Conservation (phyloP, 176 grass and related monocot genomes). For the Cymbopogon citratus region DNA sequence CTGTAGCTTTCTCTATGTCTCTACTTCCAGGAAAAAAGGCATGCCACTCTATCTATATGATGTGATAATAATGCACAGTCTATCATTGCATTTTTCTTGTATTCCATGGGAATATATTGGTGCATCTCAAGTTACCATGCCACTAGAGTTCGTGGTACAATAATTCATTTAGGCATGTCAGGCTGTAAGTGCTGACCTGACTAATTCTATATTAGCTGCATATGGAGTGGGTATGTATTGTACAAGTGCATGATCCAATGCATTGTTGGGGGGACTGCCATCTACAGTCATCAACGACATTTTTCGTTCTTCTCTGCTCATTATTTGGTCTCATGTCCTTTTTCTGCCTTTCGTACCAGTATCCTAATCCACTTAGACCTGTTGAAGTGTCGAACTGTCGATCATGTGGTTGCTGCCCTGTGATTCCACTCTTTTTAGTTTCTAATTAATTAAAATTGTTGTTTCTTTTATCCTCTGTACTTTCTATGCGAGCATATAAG, state of each 20-base stretch:
- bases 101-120: not conserved
- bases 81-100: not conserved
- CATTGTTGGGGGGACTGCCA: not conserved
- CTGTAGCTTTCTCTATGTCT: not conserved
- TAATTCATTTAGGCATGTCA: not conserved
- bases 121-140: not conserved
- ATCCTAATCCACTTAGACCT: not conserved
- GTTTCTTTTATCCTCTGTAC: not conserved
- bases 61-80: not conserved
- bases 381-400: not conserved
- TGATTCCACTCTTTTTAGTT: not conserved
- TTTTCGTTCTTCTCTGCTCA: not conserved
- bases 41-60: not conserved
- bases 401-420: conserved; percentile 11
- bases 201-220: not conserved
- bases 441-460: not conserved
- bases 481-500: conserved; percentile 5
- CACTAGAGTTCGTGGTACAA: not conserved
- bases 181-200: not conserved
- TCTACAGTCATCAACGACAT: not conserved
- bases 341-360: not conserved
- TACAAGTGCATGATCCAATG: not conserved
- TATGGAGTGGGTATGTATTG: not conserved
- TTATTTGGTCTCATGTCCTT: not conserved
- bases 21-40: not conserved